Evolutionary conservation across 2,329 filamentous ascomycete species (phyloP).

Genomic region (Penicillium sp.): DNA sequence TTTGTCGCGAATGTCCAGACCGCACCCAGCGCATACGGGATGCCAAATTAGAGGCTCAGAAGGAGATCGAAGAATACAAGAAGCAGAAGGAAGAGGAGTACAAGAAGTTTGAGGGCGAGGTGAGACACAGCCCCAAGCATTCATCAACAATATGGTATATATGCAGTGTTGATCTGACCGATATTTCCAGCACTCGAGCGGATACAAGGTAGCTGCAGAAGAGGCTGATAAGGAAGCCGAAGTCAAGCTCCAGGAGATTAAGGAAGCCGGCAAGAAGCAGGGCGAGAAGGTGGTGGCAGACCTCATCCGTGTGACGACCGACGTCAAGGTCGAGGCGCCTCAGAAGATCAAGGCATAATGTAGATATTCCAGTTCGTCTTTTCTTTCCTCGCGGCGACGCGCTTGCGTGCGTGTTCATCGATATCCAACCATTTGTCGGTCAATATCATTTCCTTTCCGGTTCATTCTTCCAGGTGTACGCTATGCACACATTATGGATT

Average conservation of each 20-base stretch:
- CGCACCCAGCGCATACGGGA: constrained; percentile 97
- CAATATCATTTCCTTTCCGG: constrained; percentile 17
- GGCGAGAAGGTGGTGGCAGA: constrained; percentile 77
- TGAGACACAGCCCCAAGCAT: constrained; percentile 33
- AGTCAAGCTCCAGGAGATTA: constrained; percentile 75
- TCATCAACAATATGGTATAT: background rate
- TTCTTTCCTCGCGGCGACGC: constrained; percentile 19
- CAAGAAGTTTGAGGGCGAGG: constrained; percentile 85
- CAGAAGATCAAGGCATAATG: constrained; percentile 43
- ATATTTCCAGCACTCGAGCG: constrained; percentile 71
- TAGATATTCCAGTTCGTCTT: constrained; percentile 13
- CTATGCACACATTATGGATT: background rate
- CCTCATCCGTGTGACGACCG: constrained; percentile 77
- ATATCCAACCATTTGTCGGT: constrained; percentile 22
- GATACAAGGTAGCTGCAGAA: constrained; percentile 77
- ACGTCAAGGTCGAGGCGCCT: constrained; percentile 70
- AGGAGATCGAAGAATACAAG: constrained; percentile 93
- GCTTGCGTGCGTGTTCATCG: constrained; percentile 23
- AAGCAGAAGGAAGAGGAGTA: constrained; percentile 89
- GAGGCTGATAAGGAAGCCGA: constrained; percentile 79
- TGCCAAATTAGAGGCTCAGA: constrained; percentile 92
- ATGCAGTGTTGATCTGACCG: background rate
- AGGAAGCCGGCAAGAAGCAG: constrained; percentile 71
- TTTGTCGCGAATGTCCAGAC: constrained; percentile 49
- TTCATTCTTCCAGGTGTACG: background rate